These are phyloP conservation scores for Sordaria brevicollis DNA, from an alignment of 495 filamentous ascomycete genomes.

Conservation along the genomic window DNA sequence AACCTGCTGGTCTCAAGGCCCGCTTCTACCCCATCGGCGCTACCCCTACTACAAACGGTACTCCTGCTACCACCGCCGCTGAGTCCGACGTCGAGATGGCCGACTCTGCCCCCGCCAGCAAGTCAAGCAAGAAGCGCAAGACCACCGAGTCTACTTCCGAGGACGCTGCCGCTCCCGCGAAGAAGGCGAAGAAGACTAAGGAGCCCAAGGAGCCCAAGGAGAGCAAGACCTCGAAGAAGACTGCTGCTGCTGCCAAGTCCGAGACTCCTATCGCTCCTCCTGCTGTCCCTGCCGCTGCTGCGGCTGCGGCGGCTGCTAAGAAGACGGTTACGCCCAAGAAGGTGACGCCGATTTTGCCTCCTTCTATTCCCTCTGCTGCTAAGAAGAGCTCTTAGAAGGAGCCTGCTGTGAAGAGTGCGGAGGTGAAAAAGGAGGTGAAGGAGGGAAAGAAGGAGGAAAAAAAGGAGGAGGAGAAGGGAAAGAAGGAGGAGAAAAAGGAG, in stretches of 20 bases:
- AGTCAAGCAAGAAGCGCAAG: slow-evolving; percentile 36
- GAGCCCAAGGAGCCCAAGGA: neutral
- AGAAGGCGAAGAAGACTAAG: neutral
- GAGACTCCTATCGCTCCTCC: slow-evolving; percentile 22
- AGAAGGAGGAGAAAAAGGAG: too few relatives aligned
- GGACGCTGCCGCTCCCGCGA: slow-evolving; percentile 17
- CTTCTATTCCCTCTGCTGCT: slow-evolving; percentile 20
- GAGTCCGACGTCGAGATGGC: slow-evolving; percentile 23
- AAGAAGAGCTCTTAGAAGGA: slow-evolving; percentile 20
- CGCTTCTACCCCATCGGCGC: slow-evolving; percentile 36
- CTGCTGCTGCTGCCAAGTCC: too few relatives aligned
- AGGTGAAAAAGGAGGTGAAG: too few relatives aligned
- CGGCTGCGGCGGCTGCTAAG: neutral
- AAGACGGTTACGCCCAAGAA: slow-evolving; percentile 13
- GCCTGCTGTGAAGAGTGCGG: neutral
- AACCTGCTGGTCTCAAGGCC: slow-evolving; percentile 33
- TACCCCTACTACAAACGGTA: slow-evolving; percentile 8
- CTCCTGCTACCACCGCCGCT: too few relatives aligned
- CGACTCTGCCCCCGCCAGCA: slow-evolving; percentile 4
- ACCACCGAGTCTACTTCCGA: slow-evolving; percentile 27
- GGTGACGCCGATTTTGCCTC: slow-evolving; percentile 29
- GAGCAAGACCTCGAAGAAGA: slow-evolving; percentile 23
- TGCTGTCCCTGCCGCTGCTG: slow-evolving; percentile 3
- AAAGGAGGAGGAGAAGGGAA: too few relatives aligned
- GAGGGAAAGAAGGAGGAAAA: neutral